Base-by-base conservation (phyloP, 768 basidiomycete genomes). In the Cystobasidium onofrii region DNA sequence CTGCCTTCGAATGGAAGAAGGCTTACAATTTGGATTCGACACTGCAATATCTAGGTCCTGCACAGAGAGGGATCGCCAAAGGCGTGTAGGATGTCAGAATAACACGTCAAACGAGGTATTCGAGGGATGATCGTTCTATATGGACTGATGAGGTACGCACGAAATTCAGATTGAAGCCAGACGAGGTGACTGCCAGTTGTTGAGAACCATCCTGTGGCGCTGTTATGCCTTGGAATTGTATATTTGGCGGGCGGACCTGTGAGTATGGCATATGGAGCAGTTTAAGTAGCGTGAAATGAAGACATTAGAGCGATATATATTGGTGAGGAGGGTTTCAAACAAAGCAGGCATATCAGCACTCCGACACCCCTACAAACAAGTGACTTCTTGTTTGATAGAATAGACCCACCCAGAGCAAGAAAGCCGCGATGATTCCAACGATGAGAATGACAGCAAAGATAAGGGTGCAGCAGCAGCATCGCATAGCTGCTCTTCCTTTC, bases 201-300 rank as follows among this genome's bases (percentile, higher is more conserved):
- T 76, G 57, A 50, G 55, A 69, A 1, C 77, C 78, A n/a, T 43
- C 50, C 44, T 18, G 2, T 12, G 78, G 78, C 20, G 73, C 63
- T 36, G 75, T 73, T 50, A 79, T 72, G 33, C 79, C 79, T 12
- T 77, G 60, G 73, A 79, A 79, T 9, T 29, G 29, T 20, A 79
- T 76, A 27, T 78, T 78, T 17, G 79, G 79, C n/a, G 79, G 78
- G 46, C 75, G 75, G 73, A 78, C 76, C 79, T 79, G 73, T 54
- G 29, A 55, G 20, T 25, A n/a, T 17, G 25, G 18, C 54, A 25
- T 27, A 25, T n/a, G 10, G 39, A 27, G n/a, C n/a, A n/a, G n/a
- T n/a, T n/a, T n/a, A n/a, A n/a, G n/a, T n/a, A n/a, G n/a, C n/a
- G n/a, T n/a, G n/a, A n/a, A n/a, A n/a, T n/a, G n/a, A n/a, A n/a